Base-by-base conservation (phyloP, 2,329 filamentous ascomycete species). In the Colletotrichum sp. region DNA sequence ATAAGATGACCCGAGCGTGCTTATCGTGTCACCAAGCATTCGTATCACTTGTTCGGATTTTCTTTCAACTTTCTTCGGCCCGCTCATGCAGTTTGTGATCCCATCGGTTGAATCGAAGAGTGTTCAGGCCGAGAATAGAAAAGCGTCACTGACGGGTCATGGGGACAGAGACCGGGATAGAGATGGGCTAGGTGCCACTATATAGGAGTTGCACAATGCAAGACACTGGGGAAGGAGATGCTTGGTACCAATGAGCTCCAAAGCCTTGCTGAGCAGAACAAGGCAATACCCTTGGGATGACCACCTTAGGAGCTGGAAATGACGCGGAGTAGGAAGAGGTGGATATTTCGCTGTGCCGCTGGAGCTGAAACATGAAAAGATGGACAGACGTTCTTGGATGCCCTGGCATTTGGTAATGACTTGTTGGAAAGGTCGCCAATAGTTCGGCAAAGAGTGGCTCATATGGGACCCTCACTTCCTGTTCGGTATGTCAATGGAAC, bases 311-410 rank as follows among this genome's bases (percentile, higher is more conserved):
- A 52, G 43, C 2, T 22, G 43, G 43, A 52, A 52, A 52, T 52
- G 43, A 22, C 43, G 12, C 12, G 10, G 10, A 22, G 43, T 52
- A 7, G 10, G 10, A 52, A 22, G 43, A 52, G 10, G n/a, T 52
- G 43, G 43, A n/a, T 52, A 52, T 52, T 22, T 22, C 3, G 43
- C 43, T 52, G n/a, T 52, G 61, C 27, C 48, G n/a, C 25, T 58
- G 58, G 16, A 70, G 67, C 71, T 74, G 71, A 74, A 74, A 74
- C 71, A 65, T 64, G 66, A 71, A 13, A 16, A 30, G n/a, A 28
- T 52, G 48, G 28, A 66, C 27, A 60, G 27, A n/a, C 13, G 27
- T 15, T 58, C 71, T 74, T 74, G 71, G 71, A 60, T 34, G 25
- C 36, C 34, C 66, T 64, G 43, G n/a, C 60, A 22, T 16, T 28